Evolutionary conservation across 129 eudicot species (phyloP), one percentile per base, ranked within the genome.

Genomic region (Pittosporum tobira): DNA sequence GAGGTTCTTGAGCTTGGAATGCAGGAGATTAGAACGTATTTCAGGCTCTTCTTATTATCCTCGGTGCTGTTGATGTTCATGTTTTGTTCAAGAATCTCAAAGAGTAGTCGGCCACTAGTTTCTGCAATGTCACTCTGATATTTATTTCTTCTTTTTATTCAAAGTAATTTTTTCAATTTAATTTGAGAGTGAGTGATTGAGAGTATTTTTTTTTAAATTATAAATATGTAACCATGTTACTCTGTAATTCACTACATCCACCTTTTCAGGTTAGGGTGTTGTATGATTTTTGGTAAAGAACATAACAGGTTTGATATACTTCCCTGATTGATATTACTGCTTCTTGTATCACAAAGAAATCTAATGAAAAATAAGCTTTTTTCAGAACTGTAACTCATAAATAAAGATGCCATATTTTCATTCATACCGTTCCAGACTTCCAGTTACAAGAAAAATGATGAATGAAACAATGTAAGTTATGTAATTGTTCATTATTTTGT

Each of bases 51-150:
- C 85, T 73, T 91, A 77, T 69, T 91, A 29, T 91, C 98, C 16
- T 91, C 88, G 26, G 95, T 91, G 28, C 73, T 86, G 69, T 77
- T 91, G 73, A 65, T 91, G 94, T 91, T 91, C 73, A 91, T 91
- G 98, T 91, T 91, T 31, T 91, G 98, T 75, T 78, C 94, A 21
- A 81, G 98, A 81, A 91, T 86, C 59, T 81, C 95, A 49, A 91
- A 86, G 83, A 83, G 81, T 76, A 83, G 75, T 24, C 75, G 98
- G 61, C 89, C 95, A 57, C 53, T 80, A 64, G 81, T 73, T 71
- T 73, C 93, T 37, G 65, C 94, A 48, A 71, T 86, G 61, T 60
- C 94, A 42, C 59, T 74, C 44, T 78, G 59, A 75, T 62, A 40
- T 55, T 42, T 27, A n/a, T n/a, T 46, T 20, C 10, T 40, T 28